A percentile compares a stretch with the other conserved stretches of the same genome.
Evolutionary conservation across 108 stramenopile genomes (phyloP).

Genomic region (Thalassiosira profunda): DNA sequence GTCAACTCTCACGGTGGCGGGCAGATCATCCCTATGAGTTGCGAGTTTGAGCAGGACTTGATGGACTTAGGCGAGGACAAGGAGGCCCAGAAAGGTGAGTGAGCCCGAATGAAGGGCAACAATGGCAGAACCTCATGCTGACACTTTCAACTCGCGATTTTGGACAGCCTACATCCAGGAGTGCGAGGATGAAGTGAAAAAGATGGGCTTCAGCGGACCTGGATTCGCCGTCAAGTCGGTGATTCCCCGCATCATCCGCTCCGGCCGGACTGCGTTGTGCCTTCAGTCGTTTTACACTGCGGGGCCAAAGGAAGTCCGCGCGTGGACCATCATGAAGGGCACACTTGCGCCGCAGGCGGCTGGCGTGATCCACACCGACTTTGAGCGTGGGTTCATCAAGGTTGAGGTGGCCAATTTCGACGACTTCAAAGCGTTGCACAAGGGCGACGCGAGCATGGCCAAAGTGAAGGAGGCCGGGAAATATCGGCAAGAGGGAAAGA

Average conservation of each 20-base stretch:
- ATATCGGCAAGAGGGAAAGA: conserved; percentile 97
- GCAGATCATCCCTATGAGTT: conserved; percentile 97
- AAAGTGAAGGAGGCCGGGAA: conserved; percentile 99
- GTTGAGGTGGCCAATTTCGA: conserved; percentile 98
- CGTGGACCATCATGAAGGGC: conserved; percentile 98
- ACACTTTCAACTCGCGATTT: too few species aligned
- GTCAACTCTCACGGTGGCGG: conserved; percentile 97
- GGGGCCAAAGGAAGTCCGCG: conserved; percentile 98
- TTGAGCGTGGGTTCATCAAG: conserved; percentile 99
- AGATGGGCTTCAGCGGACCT: conserved; percentile 86
- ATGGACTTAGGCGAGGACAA: conserved; percentile 80
- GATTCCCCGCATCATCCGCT: conserved; percentile 96
- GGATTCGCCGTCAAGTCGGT: conserved; percentile 89
- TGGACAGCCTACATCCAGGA: conserved; percentile 85
- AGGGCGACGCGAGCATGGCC: conserved; percentile 93
- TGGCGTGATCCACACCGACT: conserved; percentile 99
- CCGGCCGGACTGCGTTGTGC: conserved; percentile 95
- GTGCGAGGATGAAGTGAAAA: conserved; percentile 83
- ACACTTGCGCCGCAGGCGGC: conserved; percentile 96
- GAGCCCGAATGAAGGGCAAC: too few species aligned
- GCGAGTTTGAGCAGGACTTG: conserved; percentile 97
- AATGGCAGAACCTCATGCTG: too few species aligned
- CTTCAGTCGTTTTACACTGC: conserved; percentile 98
- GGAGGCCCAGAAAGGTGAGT: conserved; percentile 68
- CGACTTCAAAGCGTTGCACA: conserved; percentile 95